A percentile compares a stretch with the other conserved stretches of the same genome.
phyloP scores from a whole-genome alignment of 2,329 filamentous ascomycete species.

The Pseudonectria foliicola region DNA sequence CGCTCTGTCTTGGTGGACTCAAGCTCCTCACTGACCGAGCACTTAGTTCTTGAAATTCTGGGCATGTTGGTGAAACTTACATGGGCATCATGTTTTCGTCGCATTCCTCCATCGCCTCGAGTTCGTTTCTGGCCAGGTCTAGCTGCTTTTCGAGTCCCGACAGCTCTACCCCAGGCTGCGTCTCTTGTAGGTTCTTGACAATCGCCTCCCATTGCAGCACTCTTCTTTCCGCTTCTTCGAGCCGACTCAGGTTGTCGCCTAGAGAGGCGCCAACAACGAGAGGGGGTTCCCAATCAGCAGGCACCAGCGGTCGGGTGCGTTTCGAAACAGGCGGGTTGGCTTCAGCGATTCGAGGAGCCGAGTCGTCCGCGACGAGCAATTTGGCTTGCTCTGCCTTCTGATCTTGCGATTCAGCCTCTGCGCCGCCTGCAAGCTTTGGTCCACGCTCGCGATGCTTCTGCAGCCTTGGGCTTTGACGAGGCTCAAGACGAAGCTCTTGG shows the following conservation, averaged over 20 bases:
- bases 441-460: too few relatives aligned
- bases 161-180: conserved; percentile 14
- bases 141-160: conserved; percentile 13
- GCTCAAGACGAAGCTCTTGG: background rate
- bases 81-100: conserved; percentile 16
- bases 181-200: conserved; percentile 11
- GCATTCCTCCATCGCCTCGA: conserved; percentile 14
- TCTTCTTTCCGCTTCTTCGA: conserved; percentile 16
- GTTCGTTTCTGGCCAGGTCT: conserved; percentile 5
- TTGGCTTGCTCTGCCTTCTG: too few relatives aligned
- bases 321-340: background rate
- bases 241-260: conserved; percentile 14
- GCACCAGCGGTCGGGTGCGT: conserved; percentile 4
- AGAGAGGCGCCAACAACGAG: conserved; percentile 15
- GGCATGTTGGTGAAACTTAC: conserved; percentile 6
- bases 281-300: conserved; percentile 16
- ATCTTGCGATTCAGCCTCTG: too few relatives aligned
- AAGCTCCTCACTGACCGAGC: conserved; percentile 15
- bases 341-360: too few relatives aligned
- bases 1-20: conserved; percentile 16
- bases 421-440: too few relatives aligned
- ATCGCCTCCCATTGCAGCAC: conserved; percentile 21
- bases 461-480: too few relatives aligned
- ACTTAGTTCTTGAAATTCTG: background rate
- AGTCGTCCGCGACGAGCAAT: too few relatives aligned